phyloP scores from a whole-genome alignment of 2,329 filamentous ascomycete genomes.

The Aschersonia sp. region DNA sequence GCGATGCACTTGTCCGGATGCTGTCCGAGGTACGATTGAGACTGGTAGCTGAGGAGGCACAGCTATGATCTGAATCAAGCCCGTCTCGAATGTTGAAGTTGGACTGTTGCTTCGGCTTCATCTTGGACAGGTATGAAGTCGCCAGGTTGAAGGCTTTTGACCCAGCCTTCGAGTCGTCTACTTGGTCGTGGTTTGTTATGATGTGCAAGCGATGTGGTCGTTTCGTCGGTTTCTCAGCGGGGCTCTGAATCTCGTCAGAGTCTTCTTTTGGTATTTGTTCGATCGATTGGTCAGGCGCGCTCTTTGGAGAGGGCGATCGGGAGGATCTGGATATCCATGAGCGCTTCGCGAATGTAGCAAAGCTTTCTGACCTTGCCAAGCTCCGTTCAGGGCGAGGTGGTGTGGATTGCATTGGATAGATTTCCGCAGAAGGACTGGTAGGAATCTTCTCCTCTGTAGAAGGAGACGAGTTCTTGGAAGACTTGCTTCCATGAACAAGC shows the following conservation, averaged over 20 bases:
- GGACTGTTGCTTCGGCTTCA: conserved; percentile 30
- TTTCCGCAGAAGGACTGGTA: conserved; percentile 1
- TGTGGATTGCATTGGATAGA: conserved; percentile 1
- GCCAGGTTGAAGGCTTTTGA: conserved; percentile 27
- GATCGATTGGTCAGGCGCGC: conserved; percentile 12
- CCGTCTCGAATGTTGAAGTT: conserved; percentile 19
- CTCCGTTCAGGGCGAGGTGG: conserved; percentile 19
- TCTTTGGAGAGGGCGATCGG: conserved; percentile 24
- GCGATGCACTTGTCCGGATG: conserved; percentile 21
- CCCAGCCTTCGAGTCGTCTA: conserved; percentile 12
- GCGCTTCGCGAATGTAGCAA: conserved; percentile 18
- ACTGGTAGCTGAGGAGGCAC: conserved; percentile 31
- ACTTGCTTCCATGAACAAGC: conserved; percentile 30
- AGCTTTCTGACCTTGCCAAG: conserved; percentile 27
- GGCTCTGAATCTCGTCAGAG: background rate
- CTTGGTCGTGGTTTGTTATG: conserved; percentile 11
- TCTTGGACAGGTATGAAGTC: conserved; percentile 34
- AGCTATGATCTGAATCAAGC: conserved; percentile 26
- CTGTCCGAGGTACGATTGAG: conserved; percentile 24
- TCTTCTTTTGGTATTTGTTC: conserved; percentile 10
- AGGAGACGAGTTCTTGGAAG: conserved; percentile 13
- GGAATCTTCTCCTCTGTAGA: conserved; percentile 5
- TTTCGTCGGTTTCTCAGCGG: conserved; percentile 1
- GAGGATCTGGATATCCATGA: conserved; percentile 5
- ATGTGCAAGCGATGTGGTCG: conserved; percentile 14